phyloP scores from a whole-genome alignment of 1,284 basidiomycete genomes.

The Puccinia coronata region DNA sequence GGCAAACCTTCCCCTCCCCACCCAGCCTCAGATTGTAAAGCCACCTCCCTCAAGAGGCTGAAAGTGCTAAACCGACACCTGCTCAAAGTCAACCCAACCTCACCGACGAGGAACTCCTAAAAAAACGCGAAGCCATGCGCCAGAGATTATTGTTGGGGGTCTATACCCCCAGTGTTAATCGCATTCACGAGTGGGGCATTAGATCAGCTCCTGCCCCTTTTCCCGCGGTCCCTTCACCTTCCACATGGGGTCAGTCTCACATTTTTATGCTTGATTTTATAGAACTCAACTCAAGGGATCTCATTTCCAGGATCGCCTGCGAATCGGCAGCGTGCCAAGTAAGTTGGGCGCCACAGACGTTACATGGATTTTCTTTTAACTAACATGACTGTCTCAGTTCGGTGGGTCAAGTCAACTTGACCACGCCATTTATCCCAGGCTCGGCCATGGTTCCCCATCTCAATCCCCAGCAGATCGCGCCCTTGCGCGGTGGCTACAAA shows the following conservation, averaged over 20 bases:
- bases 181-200: background rate
- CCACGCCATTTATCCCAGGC: constrained; percentile 38
- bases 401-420: constrained; percentile 34
- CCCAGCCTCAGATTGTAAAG: background rate
- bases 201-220: constrained; percentile 30
- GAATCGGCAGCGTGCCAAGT: constrained; percentile 37
- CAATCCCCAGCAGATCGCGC: background rate
- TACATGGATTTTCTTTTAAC: background rate
- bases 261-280: background rate
- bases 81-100: background rate
- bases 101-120: constrained; percentile 1
- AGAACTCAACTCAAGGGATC: background rate
- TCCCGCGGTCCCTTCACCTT: background rate
- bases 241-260: constrained; percentile 21
- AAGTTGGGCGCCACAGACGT: background rate
- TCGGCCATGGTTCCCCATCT: constrained; percentile 8
- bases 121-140: constrained; percentile 24
- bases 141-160: constrained; percentile 23
- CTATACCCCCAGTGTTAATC: constrained; percentile 3
- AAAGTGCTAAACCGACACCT: background rate
- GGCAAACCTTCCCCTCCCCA: constrained; percentile 1
- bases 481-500: background rate
- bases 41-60: background rate
- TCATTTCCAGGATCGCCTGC: constrained; percentile 36
- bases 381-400: constrained; percentile 13